Evolutionary conservation across 768 basidiomycete species (phyloP), one percentile per base, ranked within the genome.

Genomic region (Galerina marginata): DNA sequence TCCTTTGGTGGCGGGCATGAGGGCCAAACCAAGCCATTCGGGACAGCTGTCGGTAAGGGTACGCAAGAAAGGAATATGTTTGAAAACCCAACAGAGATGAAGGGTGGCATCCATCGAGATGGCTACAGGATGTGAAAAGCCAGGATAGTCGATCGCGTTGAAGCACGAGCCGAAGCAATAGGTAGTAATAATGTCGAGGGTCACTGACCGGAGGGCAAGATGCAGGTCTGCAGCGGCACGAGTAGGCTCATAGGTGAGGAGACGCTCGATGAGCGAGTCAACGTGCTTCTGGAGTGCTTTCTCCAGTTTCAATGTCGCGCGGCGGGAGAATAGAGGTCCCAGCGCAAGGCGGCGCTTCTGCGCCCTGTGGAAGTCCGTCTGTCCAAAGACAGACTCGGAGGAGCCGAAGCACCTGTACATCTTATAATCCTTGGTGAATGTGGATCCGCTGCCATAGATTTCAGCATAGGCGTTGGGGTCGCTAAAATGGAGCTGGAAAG

Each of bases 401-500:
- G 67, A 63, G 25, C 69, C 59, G 46, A 74, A 71, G 11, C 59
- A 59, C n/a, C 65, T 54, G 54, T 73, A 75, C 46, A 75, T 71
- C 5, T 48, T 39, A 6, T 25, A 42, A 37, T 72, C 70, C 49
- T 78, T 77, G 23, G 66, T 67, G 39, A 74, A 72, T 12, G 60
- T 70, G 20, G 58, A 63, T 4, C 64, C 56, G 1, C 61, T 36
- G 5, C 60, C 64, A 59, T 79, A 77, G 37, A 80, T 77, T 29
- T 75, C 73, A 16, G 62, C 61, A 59, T 71, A 78, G 9, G 72
- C 77, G n/a, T 63, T 48, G 6, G 73, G 71, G 23, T 73, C 69
- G 36, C 59, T 68, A 69, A 79, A 80, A 52, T 77, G 78, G 25
- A 79, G 67, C 79, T 79, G 43, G 37, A 46, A 23, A 12, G 45